phyloP scores from a whole-genome alignment of 805 yeast species.

The Saccharomyces cerevisiae region DNA sequence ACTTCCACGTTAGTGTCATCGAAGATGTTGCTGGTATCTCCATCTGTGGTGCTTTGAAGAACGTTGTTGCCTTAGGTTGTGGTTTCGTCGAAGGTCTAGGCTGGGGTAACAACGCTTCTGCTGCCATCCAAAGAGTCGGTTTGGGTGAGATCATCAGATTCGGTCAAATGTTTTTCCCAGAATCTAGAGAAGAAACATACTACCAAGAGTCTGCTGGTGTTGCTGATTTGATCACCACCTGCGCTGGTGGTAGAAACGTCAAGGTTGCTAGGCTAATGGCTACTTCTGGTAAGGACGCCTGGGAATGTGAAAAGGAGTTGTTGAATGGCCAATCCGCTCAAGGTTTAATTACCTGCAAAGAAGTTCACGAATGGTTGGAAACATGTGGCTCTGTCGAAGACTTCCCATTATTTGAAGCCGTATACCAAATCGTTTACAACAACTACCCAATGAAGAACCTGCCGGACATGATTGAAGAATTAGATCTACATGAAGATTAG shows the following conservation, averaged over 20 bases:
- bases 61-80: conserved; percentile 91
- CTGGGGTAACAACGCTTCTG: conserved; percentile 98
- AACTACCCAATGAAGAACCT: conserved; percentile 64
- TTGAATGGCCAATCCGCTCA: conserved; percentile 96
- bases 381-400: conserved; percentile 42
- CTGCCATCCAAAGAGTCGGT: conserved; percentile 96
- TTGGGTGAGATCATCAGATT: conserved; percentile 82
- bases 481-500: conserved; percentile 11
- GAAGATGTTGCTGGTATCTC: conserved; percentile 94
- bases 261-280: conserved; percentile 85
- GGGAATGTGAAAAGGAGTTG: conserved; percentile 75
- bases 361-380: conserved; percentile 76
- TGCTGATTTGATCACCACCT: conserved; percentile 94
- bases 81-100: conserved; percentile 96
- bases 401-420: conserved; percentile 62
- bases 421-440: conserved; percentile 77
- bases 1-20: conserved; percentile 91
- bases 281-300: conserved; percentile 63
- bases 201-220: conserved; percentile 95
- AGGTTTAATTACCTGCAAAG: conserved; percentile 84
- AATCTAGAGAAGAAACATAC: conserved; percentile 67
- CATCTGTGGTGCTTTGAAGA: conserved; percentile 93
- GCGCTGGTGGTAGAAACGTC: conserved; percentile 96
- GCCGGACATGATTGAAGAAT: conserved; percentile 58
- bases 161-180: conserved; percentile 74